These are phyloP conservation scores for Vitis amurensis DNA, from an alignment of 164 flowering plant species.

Conservation along the genomic window DNA sequence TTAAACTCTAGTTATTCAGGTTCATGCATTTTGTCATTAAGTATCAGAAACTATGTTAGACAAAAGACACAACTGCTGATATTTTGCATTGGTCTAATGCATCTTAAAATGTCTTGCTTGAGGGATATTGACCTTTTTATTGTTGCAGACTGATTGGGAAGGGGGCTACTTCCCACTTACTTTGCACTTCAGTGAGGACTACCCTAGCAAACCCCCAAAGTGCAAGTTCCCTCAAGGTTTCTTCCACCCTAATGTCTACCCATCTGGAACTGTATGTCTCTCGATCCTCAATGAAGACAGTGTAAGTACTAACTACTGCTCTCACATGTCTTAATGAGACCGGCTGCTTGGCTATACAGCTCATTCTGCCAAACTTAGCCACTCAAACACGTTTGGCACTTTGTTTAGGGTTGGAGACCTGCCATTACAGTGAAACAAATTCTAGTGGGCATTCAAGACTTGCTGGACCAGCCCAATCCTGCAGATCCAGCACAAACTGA, in stretches of 20 bases:
- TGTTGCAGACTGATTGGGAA: slow-evolving; percentile 93
- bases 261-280: slow-evolving; percentile 95
- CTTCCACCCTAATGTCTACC: slow-evolving; percentile 97
- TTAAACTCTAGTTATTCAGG: too few species aligned
- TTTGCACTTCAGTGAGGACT: slow-evolving; percentile 82
- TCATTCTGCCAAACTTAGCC: not conserved
- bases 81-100: not conserved
- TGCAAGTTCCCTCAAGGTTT: slow-evolving; percentile 93
- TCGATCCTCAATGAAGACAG: slow-evolving; percentile 95
- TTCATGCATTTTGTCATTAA: too few species aligned
- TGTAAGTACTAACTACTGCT: slow-evolving; percentile 48
- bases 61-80: too few species aligned
- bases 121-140: not conserved
- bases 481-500: slow-evolving; percentile 96
- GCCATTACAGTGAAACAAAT: slow-evolving; percentile 97
- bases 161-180: slow-evolving; percentile 84
- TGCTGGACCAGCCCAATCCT: slow-evolving; percentile 89
- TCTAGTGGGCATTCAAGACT: slow-evolving; percentile 87
- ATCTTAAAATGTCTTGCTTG: not conserved
- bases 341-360: not conserved
- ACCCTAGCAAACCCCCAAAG: slow-evolving; percentile 96
- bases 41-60: too few species aligned
- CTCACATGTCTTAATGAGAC: not conserved
- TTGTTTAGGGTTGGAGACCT: slow-evolving; percentile 89
- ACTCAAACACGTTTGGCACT: not conserved